Evolutionary conservation across 192 early-diverging fungal species (phyloP).

Genomic region (Mortierella claussenii): DNA sequence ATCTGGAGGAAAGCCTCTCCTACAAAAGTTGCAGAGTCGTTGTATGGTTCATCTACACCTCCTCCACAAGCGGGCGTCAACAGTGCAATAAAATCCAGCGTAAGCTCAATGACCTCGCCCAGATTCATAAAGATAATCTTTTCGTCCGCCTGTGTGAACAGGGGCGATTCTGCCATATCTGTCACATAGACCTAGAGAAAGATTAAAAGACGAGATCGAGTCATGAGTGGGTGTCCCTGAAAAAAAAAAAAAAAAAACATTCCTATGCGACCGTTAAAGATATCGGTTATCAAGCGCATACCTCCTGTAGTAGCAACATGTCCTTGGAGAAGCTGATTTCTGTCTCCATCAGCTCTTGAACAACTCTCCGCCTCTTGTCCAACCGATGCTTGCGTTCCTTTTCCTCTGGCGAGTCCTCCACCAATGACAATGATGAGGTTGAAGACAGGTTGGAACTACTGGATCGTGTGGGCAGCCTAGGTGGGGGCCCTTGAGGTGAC

Average conservation of each 20-base stretch:
- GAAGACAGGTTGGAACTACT: conserved; percentile 4
- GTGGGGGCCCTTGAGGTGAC: conserved; percentile 26
- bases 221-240: too few species aligned
- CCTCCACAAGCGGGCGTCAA: conserved; percentile 68
- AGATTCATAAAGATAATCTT: conserved; percentile 85
- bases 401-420: conserved; percentile 39
- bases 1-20: conserved; percentile 64
- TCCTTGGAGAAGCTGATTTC: conserved; percentile 80
- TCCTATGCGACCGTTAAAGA: background rate
- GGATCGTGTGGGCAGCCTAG: conserved; percentile 38
- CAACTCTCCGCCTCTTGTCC: conserved; percentile 75
- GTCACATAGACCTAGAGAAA: conserved; percentile 67
- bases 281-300: background rate
- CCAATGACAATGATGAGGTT: background rate
- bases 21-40: conserved; percentile 51
- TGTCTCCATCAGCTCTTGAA: conserved; percentile 82
- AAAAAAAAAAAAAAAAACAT: background rate
- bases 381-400: conserved; percentile 41
- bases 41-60: conserved; percentile 17
- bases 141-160: conserved; percentile 69
- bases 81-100: conserved; percentile 70
- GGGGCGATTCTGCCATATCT: conserved; percentile 53
- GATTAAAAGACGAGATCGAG: background rate
- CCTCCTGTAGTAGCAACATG: conserved; percentile 76
- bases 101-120: conserved; percentile 74